A percentile compares a stretch with the other conserved stretches of the same genome.
phyloP scores from a whole-genome alignment of 768 basidiomycete species.

The Asterophora parasitica region DNA sequence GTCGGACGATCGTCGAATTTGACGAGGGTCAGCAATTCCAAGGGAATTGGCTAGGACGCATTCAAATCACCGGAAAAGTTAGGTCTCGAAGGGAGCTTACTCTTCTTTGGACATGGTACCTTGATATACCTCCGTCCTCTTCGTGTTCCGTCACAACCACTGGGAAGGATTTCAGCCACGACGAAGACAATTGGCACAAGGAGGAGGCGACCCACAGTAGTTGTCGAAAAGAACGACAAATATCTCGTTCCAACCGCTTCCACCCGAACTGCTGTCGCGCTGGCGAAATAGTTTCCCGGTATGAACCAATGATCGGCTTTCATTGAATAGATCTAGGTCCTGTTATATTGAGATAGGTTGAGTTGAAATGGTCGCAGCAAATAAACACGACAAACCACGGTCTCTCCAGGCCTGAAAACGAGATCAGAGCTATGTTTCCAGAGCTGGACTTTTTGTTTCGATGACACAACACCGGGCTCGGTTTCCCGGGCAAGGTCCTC shows the following conservation, averaged over 20 bases:
- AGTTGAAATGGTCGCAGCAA: background rate
- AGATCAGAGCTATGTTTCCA: slow-evolving; percentile 80
- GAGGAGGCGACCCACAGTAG: slow-evolving; percentile 57
- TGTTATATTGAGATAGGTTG: slow-evolving; percentile 14
- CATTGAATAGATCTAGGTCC: slow-evolving; percentile 88
- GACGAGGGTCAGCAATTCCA: slow-evolving; percentile 81
- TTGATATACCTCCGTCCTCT: slow-evolving; percentile 67
- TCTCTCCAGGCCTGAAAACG: slow-evolving; percentile 72
- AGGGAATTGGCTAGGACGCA: slow-evolving; percentile 75
- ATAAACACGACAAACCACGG: slow-evolving; percentile 38
- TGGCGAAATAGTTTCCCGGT: slow-evolving; percentile 78
- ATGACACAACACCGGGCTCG: slow-evolving; percentile 79
- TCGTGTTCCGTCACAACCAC: slow-evolving; percentile 83
- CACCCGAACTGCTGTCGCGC: slow-evolving; percentile 74
- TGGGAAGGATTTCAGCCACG: slow-evolving; percentile 24
- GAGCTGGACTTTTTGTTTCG: slow-evolving; percentile 85
- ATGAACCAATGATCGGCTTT: slow-evolving; percentile 79
- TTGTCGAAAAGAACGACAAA: slow-evolving; percentile 93
- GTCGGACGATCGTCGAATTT: slow-evolving; percentile 75
- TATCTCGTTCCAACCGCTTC: slow-evolving; percentile 79
- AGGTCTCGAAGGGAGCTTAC: slow-evolving; percentile 37
- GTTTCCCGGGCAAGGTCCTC: slow-evolving; percentile 80
- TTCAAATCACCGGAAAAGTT: slow-evolving; percentile 13
- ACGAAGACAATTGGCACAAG: background rate
- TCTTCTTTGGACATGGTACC: slow-evolving; percentile 73